These are phyloP conservation scores for Meyerozyma smithsonii DNA, from an alignment of 1,139 yeast genomes.

Conservation along the genomic window DNA sequence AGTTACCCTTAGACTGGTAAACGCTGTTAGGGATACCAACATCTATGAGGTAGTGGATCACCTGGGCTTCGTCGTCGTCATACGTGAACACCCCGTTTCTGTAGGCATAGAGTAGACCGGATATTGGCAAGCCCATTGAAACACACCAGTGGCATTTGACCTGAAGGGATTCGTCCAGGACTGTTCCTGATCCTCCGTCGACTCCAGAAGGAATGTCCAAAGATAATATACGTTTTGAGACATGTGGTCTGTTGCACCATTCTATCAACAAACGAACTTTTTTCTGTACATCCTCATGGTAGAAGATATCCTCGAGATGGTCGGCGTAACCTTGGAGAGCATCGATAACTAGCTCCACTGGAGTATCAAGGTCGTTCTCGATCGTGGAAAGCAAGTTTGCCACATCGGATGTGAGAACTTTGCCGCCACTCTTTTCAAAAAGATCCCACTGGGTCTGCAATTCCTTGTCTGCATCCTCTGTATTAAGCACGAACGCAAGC, in stretches of 20 bases:
- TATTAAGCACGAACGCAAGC: conserved; percentile 47
- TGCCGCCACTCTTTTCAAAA: conserved; percentile 47
- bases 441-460: conserved; percentile 43
- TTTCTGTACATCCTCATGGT: conserved; percentile 32
- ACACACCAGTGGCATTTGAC: conserved; percentile 50
- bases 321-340: conserved; percentile 82
- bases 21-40: conserved; percentile 63
- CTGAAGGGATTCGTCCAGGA: conserved; percentile 23
- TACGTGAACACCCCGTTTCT: conserved; percentile 34
- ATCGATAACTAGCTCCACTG: conserved; percentile 74
- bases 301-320: conserved; percentile 49
- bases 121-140: conserved; percentile 71
- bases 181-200: conserved; percentile 78
- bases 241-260: conserved; percentile 64
- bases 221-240: conserved; percentile 53
- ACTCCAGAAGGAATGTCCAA: conserved; percentile 81
- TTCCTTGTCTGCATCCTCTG: conserved; percentile 27
- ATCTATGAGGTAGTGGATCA: conserved; percentile 63
- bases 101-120: conserved; percentile 62
- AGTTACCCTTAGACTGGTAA: conserved; percentile 33
- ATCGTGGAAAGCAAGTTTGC: conserved; percentile 26
- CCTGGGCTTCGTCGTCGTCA: conserved; percentile 29
- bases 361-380: conserved; percentile 54
- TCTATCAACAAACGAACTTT: conserved; percentile 44
- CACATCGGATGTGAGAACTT: conserved; percentile 33